phyloP scores from a whole-genome alignment of 2,329 filamentous ascomycete species.

The Penicillium sp. region DNA sequence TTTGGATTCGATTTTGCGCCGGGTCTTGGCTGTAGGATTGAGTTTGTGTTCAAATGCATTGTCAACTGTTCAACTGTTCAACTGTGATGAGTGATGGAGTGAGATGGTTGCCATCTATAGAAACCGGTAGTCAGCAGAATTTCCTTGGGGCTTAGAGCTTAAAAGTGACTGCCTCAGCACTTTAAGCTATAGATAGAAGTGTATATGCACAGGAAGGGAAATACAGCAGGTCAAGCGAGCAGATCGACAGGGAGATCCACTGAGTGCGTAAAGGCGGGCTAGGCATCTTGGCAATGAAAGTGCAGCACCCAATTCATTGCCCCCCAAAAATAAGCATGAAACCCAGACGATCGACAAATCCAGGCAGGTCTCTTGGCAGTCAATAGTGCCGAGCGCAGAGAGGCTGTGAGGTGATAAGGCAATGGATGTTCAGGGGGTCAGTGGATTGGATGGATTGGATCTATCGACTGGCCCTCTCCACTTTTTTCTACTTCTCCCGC shows the following conservation, averaged over 20 bases:
- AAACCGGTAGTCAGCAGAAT: neutral
- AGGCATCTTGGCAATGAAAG: constrained; percentile 18
- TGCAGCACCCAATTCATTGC: neutral
- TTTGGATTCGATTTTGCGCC: constrained; percentile 8
- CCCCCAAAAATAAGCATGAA: constrained; percentile 15
- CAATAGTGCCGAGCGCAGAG: constrained; percentile 24
- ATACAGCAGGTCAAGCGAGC: constrained; percentile 1
- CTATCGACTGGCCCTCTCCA: constrained; percentile 4
- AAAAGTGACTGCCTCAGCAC: constrained; percentile 1
- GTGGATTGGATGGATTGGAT: neutral
- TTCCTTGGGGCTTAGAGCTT: too few species aligned
- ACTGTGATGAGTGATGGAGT: too few species aligned
- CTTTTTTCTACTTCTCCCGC: neutral
- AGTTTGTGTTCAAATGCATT: neutral
- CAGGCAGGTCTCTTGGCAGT: constrained; percentile 14
- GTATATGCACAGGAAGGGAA: neutral
- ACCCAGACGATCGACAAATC: constrained; percentile 13
- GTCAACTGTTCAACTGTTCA: too few species aligned
- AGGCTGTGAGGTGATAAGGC: constrained; percentile 24
- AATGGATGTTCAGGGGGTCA: constrained; percentile 14
- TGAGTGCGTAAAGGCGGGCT: constrained; percentile 3
- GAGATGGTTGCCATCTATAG: too few species aligned
- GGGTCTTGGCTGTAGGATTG: constrained; percentile 8
- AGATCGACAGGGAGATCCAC: neutral
- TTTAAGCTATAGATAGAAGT: neutral